Evolutionary conservation across 345 rosid genomes (phyloP).

Genomic region (Sisymbrium irio): DNA sequence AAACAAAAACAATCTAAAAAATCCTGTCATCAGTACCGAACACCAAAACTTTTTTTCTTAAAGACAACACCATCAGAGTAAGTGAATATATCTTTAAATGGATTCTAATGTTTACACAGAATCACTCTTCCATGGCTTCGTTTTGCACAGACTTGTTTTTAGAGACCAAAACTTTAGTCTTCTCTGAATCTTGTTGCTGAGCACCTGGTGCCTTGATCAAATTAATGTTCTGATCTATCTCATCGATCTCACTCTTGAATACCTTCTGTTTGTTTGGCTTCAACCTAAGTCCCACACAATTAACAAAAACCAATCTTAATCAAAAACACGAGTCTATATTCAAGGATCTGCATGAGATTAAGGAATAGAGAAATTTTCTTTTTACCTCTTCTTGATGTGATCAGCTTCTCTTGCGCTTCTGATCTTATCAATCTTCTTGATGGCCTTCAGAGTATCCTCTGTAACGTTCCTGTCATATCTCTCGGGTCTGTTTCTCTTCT

Average conservation of each 20-base stretch:
- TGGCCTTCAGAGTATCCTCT: conserved; percentile 70
- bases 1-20: not conserved
- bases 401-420: conserved; percentile 48
- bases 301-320: not conserved
- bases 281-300: conserved; percentile 49
- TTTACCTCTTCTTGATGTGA: conserved; percentile 60
- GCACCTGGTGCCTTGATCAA: conserved; percentile 42
- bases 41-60: not conserved
- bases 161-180: conserved; percentile 56
- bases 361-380: not conserved
- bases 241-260: conserved; percentile 38
- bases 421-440: conserved; percentile 85
- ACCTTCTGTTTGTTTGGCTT: conserved; percentile 46
- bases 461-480: conserved; percentile 85
- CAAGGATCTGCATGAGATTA: not conserved
- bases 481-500: conserved; percentile 94
- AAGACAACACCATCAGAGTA: not conserved
- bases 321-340: not conserved
- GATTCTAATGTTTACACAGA: not conserved
- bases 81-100: not conserved
- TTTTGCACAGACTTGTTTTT: conserved; percentile 44
- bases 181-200: conserved; percentile 19
- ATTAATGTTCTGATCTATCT: conserved; percentile 40
- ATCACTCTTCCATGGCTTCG: conserved; percentile 77
- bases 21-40: not conserved